These are phyloP conservation scores for Macrolepiota fuliginosa DNA, from an alignment of 768 basidiomycete species.

Conservation along the genomic window DNA sequence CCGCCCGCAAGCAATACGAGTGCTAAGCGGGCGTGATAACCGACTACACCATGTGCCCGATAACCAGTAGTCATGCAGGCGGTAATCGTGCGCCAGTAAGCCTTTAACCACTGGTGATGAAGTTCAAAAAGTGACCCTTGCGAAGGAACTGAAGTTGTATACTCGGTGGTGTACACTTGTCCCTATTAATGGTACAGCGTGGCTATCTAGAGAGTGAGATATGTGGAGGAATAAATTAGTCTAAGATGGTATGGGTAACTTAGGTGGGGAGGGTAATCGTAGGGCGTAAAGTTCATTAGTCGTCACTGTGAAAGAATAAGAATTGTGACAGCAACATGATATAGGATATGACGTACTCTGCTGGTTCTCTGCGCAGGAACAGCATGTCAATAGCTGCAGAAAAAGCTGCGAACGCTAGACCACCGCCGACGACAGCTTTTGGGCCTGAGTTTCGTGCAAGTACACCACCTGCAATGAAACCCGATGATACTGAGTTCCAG, in stretches of 20 bases:
- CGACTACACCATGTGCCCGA: neutral
- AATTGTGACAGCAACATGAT: neutral
- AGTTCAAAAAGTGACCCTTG: too few species aligned
- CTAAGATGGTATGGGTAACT: conserved; percentile 7
- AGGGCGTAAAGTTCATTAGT: neutral
- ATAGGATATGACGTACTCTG: conserved; percentile 44
- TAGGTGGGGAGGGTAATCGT: neutral
- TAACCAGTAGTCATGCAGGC: neutral
- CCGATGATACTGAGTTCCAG: conserved; percentile 83
- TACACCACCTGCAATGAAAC: conserved; percentile 85
- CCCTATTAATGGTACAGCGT: conserved; percentile 5
- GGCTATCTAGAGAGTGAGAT: conserved; percentile 9
- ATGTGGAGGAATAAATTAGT: conserved; percentile 20
- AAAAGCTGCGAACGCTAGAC: conserved; percentile 90
- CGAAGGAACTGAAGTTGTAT: neutral
- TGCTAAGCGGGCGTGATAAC: neutral
- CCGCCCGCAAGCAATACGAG: neutral
- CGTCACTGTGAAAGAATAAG: conserved; percentile 6
- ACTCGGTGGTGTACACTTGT: neutral
- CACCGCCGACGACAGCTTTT: conserved; percentile 84
- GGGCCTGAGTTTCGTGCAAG: conserved; percentile 88
- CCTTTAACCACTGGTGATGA: too few species aligned
- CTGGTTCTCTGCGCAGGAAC: conserved; percentile 76
- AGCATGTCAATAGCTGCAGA: conserved; percentile 82
- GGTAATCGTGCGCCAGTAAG: too few species aligned